Conservation (phyloP, 371 early-diverging fungal genomes). For the Mucor racemosus region DNA sequence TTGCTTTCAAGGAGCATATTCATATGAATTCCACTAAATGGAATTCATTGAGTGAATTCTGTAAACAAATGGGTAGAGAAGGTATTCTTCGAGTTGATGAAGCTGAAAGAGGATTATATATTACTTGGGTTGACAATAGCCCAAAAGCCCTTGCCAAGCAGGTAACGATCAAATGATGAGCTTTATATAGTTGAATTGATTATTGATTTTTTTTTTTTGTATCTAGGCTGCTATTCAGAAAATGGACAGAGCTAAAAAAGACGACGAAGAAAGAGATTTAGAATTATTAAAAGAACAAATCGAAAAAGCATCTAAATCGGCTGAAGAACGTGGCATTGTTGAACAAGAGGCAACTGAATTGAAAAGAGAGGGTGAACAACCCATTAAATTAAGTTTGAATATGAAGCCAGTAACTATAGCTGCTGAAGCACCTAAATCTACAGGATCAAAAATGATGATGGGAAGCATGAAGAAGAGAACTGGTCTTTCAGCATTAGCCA, state of each 20-base stretch:
- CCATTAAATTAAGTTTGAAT: conserved; percentile 44
- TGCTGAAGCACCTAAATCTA: conserved; percentile 21
- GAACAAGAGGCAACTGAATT: conserved; percentile 64
- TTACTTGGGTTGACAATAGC: conserved; percentile 91
- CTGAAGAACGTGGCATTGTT: conserved; percentile 45
- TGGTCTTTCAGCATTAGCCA: conserved; percentile 29
- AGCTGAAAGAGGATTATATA: conserved; percentile 88
- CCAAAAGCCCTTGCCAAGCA: conserved; percentile 83
- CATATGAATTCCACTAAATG: conserved; percentile 98
- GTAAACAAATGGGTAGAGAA: conserved; percentile 81
- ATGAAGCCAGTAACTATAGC: conserved; percentile 32
- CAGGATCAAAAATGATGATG: conserved; percentile 45
- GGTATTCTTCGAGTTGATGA: conserved; percentile 89
- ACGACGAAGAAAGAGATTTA: conserved; percentile 86
- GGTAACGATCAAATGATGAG: neutral
- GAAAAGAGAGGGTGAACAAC: conserved; percentile 57
- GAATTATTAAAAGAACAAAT: conserved; percentile 83
- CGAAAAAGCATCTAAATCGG: conserved; percentile 66
- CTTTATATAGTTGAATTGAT: too few relatives aligned
- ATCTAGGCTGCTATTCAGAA: conserved; percentile 80
- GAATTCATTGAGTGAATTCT: conserved; percentile 87
- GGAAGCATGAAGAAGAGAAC: conserved; percentile 42
- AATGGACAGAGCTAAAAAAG: conserved; percentile 79
- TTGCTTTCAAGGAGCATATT: conserved; percentile 85
- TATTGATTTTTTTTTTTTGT: too few relatives aligned